Percentiles rank a stretch among this genome's conserved stretches.
These are phyloP conservation scores for Daldinia decipiens DNA, from an alignment of 495 filamentous ascomycete genomes.

Conservation along the genomic window DNA sequence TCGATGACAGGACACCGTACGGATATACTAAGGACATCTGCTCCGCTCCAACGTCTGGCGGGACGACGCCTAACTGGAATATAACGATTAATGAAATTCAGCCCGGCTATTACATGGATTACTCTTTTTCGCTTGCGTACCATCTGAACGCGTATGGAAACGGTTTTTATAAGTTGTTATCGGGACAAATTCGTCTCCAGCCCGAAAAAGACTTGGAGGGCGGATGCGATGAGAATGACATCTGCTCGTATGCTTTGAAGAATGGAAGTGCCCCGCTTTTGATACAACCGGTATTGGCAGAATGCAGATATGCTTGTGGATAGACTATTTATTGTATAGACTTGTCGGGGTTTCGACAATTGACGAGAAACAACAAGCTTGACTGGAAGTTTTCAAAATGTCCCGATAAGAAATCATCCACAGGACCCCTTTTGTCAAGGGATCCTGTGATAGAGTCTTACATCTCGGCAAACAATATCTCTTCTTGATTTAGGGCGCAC, in stretches of 20 bases:
- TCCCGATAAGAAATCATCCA: neutral
- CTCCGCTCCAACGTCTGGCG: neutral
- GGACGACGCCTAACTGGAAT: constrained; percentile 26
- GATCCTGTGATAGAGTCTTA: neutral
- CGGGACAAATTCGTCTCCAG: neutral
- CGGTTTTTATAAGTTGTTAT: constrained; percentile 29
- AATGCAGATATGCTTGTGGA: constrained; percentile 39
- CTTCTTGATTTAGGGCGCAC: constrained; percentile 1
- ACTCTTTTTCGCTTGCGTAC: constrained; percentile 34
- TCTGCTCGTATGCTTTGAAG: constrained; percentile 30
- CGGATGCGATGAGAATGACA: constrained; percentile 24
- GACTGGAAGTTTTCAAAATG: neutral
- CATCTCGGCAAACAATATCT: neutral
- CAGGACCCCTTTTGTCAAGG: neutral
- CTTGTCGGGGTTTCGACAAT: neutral
- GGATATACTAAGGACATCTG: constrained; percentile 30
- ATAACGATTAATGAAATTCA: constrained; percentile 35
- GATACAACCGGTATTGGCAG: constrained; percentile 32
- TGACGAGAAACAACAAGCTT: neutral
- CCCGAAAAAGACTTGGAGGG: constrained; percentile 26
- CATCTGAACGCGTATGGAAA: constrained; percentile 25
- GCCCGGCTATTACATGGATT: constrained; percentile 21
- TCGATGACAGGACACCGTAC: constrained; percentile 26
- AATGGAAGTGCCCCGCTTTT: constrained; percentile 26
- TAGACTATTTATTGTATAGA: neutral